These are phyloP conservation scores for Meripilus lineatus DNA, from an alignment of 1,284 basidiomycete genomes.

Conservation along the genomic window DNA sequence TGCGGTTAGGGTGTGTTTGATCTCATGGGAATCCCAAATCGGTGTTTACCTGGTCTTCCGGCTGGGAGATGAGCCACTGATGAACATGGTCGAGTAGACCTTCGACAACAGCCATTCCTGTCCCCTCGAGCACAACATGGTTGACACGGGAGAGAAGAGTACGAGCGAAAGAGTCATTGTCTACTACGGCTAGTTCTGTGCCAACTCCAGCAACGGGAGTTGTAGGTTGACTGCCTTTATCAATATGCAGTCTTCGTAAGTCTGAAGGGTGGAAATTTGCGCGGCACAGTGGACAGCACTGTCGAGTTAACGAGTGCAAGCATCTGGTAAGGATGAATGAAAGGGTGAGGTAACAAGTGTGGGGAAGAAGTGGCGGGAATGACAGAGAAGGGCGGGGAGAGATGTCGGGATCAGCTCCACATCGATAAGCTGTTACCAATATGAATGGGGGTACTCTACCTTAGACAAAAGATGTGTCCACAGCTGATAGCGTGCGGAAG, in stretches of 20 bases:
- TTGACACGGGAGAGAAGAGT: conserved; percentile 32
- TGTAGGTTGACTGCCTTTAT: conserved; percentile 18
- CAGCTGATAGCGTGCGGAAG: conserved; percentile 39
- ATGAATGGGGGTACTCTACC: conserved; percentile 20
- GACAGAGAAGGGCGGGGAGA: too few relatives aligned
- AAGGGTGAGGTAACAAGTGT: too few relatives aligned
- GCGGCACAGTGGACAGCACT: conserved; percentile 26
- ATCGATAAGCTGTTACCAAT: conserved; percentile 7
- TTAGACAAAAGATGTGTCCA: conserved; percentile 39
- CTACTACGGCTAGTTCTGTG: conserved; percentile 16
- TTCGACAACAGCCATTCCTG: conserved; percentile 28
- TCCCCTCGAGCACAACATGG: conserved; percentile 33
- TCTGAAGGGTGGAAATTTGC: conserved; percentile 17
- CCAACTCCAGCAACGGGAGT: conserved; percentile 12
- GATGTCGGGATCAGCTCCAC: not conserved
- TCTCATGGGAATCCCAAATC: too few relatives aligned
- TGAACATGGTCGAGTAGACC: conserved; percentile 32
- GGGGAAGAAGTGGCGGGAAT: too few relatives aligned
- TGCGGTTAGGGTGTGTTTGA: too few relatives aligned
- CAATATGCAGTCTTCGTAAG: conserved; percentile 23
- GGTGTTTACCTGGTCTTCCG: conserved; percentile 31
- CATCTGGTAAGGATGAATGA: conserved; percentile 17
- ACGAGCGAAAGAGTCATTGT: conserved; percentile 20
- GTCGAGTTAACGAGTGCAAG: conserved; percentile 19
- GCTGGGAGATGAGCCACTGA: conserved; percentile 31